phyloP scores from a whole-genome alignment of 495 filamentous ascomycete species.

The Podospora australis region DNA sequence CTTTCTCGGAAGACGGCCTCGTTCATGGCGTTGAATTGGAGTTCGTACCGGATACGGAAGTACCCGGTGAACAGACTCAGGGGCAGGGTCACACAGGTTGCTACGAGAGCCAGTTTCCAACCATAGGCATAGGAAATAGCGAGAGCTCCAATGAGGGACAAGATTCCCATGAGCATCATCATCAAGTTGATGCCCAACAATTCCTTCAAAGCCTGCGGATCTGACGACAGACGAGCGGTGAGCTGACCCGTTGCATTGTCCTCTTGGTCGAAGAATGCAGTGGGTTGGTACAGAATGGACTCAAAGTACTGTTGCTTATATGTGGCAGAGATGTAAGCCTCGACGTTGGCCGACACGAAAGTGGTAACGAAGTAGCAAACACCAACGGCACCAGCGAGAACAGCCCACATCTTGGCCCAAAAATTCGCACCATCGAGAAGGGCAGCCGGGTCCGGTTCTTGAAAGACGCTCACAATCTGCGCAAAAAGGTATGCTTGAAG shows the following conservation, averaged over 20 bases:
- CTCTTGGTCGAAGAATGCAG: slow-evolving; percentile 57
- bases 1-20: slow-evolving; percentile 51
- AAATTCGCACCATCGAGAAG: slow-evolving; percentile 31
- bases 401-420: slow-evolving; percentile 45
- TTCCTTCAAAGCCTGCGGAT: slow-evolving; percentile 58
- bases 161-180: slow-evolving; percentile 44
- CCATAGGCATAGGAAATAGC: slow-evolving; percentile 49
- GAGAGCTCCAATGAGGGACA: slow-evolving; percentile 43
- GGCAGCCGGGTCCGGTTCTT: slow-evolving; percentile 10
- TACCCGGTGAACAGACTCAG: slow-evolving; percentile 43
- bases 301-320: slow-evolving; percentile 57
- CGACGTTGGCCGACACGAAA: slow-evolving; percentile 28
- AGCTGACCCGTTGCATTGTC: slow-evolving; percentile 60
- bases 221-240: slow-evolving; percentile 48
- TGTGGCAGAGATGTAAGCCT: slow-evolving; percentile 36
- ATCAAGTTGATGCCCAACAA: slow-evolving; percentile 52
- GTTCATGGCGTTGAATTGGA: slow-evolving; percentile 51
- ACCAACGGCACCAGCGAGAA: slow-evolving; percentile 36
- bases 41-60: slow-evolving; percentile 47
- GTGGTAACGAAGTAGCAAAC: slow-evolving; percentile 33
- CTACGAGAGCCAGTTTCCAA: slow-evolving; percentile 52
- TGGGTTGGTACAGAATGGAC: slow-evolving; percentile 49
- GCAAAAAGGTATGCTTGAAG: slow-evolving; percentile 42
- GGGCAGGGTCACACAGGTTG: slow-evolving; percentile 44
- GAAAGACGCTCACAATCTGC: slow-evolving; percentile 36